Base-by-base conservation (phyloP, 2,329 filamentous ascomycete species). In the Pseudocercospora eumusae region DNA sequence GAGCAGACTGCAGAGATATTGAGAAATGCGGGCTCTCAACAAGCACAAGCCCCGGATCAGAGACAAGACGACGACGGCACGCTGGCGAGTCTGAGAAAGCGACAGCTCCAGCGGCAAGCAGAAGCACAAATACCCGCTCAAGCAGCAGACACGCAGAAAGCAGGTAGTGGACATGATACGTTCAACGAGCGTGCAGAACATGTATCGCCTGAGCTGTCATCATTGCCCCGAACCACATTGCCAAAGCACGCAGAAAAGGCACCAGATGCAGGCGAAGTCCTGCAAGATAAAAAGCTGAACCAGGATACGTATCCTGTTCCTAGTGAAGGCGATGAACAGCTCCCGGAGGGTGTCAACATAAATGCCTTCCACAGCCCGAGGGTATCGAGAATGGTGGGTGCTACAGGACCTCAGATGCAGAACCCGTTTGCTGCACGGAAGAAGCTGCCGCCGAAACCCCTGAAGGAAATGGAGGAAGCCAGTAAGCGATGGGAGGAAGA, bases 321-420 rank as follows among this genome's bases (percentile, higher is more conserved):
- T 7, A 31, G 54, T 28, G 63, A 64, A 15, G 45, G 50, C 15
- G 68, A 71, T 18, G 77, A 81, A 18, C 78, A 82, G n/a, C 62
- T 82, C 15, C 80, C 85, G 3, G 83, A 86, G 57, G 85, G 83
- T 52, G 78, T 87, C 69, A 82, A 88, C 69, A 81, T 82, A 4
- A 82, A 86, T 66, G 74, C 89, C 0, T 89, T 89, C 70, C 83
- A 84, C 60, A 88, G 83, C 59, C 82, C 82, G 2, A 80, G 79
- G 59, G 82, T 87, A 20, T 83, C 85, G 27, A 81, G 77, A 63
- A 78, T 85, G 13, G 52, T 36, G 9, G 81, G 83, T 28, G 57
- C 64, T 18, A 58, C 57, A 5, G 63, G 56, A 11, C 45, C 56
- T 8, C 33, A 62, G 7, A 78, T 78, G 28, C 79, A 81, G 64